Percentiles rank a stretch among this genome's conserved stretches.
phyloP scores from a whole-genome alignment of 495 filamentous ascomycete species.

The Lophiostoma macrostomum region DNA sequence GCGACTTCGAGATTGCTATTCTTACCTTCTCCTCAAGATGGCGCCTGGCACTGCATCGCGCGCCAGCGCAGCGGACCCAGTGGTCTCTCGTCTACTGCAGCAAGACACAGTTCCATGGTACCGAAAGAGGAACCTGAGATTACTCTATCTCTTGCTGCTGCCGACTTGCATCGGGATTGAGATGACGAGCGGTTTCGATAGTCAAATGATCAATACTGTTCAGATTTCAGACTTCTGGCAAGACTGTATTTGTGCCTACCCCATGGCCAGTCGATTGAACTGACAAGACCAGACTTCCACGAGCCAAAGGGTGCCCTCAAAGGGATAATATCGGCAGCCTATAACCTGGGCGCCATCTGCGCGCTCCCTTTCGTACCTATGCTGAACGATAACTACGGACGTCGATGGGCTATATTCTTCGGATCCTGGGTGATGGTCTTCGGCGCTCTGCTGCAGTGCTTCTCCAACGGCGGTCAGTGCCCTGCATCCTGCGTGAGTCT shows the following conservation, averaged over 20 bases:
- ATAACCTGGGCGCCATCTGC: conserved; percentile 53
- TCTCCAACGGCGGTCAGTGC: conserved; percentile 45
- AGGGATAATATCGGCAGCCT: conserved; percentile 37
- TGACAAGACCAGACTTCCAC: conserved; percentile 40
- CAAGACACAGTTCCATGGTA: conserved; percentile 59
- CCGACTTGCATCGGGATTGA: conserved; percentile 68
- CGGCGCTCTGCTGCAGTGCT: conserved; percentile 57
- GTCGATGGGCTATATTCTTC: conserved; percentile 58
- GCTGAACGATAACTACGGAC: conserved; percentile 54
- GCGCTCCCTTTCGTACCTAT: conserved; percentile 60
- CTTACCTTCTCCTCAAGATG: background rate
- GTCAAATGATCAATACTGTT: conserved; percentile 67
- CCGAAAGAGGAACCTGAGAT: conserved; percentile 59
- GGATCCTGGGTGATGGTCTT: conserved; percentile 58
- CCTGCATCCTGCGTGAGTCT: background rate
- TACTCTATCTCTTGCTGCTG: conserved; percentile 60
- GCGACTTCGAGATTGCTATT: background rate
- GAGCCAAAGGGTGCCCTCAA: conserved; percentile 40
- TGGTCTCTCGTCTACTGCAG: conserved; percentile 54
- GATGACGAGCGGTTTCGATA: conserved; percentile 70
- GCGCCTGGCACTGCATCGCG: conserved; percentile 3
- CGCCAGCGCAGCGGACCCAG: conserved; percentile 38
- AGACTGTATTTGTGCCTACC: conserved; percentile 45
- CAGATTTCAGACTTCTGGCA: conserved; percentile 60
- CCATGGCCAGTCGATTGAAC: background rate